phyloP scores from a whole-genome alignment of 2,329 filamentous ascomycete species.

The Diplodia seriata region DNA sequence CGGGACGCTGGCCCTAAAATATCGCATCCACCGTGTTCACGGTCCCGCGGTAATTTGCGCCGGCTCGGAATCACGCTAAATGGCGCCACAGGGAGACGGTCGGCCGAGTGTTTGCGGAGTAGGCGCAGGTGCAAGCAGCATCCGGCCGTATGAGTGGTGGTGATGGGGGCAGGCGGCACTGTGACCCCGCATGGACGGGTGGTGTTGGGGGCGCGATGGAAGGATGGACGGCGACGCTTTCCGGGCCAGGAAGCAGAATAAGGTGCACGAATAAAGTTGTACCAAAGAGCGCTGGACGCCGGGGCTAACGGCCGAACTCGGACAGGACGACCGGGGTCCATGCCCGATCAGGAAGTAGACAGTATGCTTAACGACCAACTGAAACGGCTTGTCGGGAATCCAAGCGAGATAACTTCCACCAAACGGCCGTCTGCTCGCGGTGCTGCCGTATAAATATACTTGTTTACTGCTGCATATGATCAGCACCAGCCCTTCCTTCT shows the following conservation, averaged over 20 bases:
- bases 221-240: neutral
- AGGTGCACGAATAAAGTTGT: constrained; percentile 22
- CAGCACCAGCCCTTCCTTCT: neutral
- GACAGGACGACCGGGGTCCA: neutral
- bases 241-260: neutral
- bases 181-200: neutral
- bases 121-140: neutral
- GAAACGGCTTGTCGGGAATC: constrained; percentile 19
- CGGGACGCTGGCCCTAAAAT: constrained; percentile 19
- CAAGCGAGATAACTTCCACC: constrained; percentile 11
- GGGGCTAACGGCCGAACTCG: neutral
- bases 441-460: neutral
- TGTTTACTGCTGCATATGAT: neutral
- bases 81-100: constrained; percentile 3
- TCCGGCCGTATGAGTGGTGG: neutral
- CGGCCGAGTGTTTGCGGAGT: too few relatives aligned
- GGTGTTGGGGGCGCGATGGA: neutral
- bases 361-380: constrained; percentile 24
- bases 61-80: neutral
- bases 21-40: neutral
- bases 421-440: neutral
- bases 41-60: constrained; percentile 20
- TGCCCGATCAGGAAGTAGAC: neutral
- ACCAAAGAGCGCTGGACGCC: neutral
- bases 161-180: neutral